Percentiles rank a stretch among this genome's conserved stretches.
Evolutionary conservation across 1,284 basidiomycete genomes (phyloP).

Genomic region (Filobasidium uniguttulatum): DNA sequence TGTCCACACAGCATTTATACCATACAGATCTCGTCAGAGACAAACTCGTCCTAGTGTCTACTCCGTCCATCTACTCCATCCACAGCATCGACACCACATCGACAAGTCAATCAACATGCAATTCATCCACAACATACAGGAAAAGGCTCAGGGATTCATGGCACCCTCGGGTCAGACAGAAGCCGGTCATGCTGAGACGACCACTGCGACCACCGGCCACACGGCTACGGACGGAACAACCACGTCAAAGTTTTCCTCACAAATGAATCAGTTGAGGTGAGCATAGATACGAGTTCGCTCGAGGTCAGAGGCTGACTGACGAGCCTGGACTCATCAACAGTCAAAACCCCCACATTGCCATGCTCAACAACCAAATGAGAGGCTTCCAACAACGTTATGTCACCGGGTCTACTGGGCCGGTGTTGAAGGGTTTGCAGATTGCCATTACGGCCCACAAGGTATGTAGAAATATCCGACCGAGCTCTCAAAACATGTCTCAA

Average conservation of each 20-base stretch:
- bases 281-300: neutral
- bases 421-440: constrained; percentile 11
- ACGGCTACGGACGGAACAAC: neutral
- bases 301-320: neutral
- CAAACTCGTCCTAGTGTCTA: too few species aligned
- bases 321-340: neutral
- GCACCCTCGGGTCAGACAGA: constrained; percentile 3
- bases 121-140: constrained; percentile 7
- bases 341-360: constrained; percentile 9
- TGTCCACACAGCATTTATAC: too few species aligned
- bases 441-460: constrained; percentile 11
- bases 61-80: too few species aligned
- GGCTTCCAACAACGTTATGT: constrained; percentile 13
- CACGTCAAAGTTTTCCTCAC: constrained; percentile 1
- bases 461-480: neutral
- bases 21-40: too few species aligned
- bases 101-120: constrained; percentile 4
- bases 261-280: neutral
- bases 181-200: neutral
- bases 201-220: neutral
- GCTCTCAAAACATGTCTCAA: neutral
- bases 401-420: constrained; percentile 4
- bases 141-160: constrained; percentile 12
- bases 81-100: neutral
- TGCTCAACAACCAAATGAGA: constrained; percentile 11